Conservation (phyloP, 2,329 filamentous ascomycete species). For the Cyanodermella asteris region DNA sequence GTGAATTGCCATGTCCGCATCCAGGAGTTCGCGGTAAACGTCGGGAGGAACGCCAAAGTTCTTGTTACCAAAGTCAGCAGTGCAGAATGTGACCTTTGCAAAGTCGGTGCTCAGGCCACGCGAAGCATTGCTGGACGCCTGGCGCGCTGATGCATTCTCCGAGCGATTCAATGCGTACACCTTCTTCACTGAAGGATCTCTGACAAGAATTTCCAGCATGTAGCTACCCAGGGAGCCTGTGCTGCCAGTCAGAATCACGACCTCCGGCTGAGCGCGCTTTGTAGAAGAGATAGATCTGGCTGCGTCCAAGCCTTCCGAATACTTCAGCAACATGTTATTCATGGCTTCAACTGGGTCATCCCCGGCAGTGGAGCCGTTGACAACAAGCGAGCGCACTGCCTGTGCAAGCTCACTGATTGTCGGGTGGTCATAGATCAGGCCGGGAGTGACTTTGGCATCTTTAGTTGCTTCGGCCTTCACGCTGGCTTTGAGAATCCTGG, state of each 20-base stretch:
- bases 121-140: background rate
- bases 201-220: constrained; percentile 11
- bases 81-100: background rate
- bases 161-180: constrained; percentile 13
- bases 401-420: too few species aligned
- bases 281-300: too few species aligned
- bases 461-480: constrained; percentile 6
- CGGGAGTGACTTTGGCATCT: constrained; percentile 3
- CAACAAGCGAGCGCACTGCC: too few species aligned
- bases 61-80: background rate
- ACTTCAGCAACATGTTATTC: too few species aligned
- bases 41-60: background rate
- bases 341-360: too few species aligned
- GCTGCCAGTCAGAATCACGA: constrained; percentile 14
- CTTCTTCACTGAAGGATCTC: constrained; percentile 6
- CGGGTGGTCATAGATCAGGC: background rate
- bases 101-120: background rate
- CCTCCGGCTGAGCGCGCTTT: too few species aligned
- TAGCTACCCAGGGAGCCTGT: constrained; percentile 15
- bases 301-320: too few species aligned
- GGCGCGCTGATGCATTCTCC: background rate
- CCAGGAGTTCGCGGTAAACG: background rate
- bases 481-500: constrained; percentile 7
- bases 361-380: too few species aligned
- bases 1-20: constrained; percentile 4